These are phyloP conservation scores for Pseudogymnoascus pannorum DNA, from an alignment of 2,329 filamentous ascomycete genomes.

Conservation along the genomic window DNA sequence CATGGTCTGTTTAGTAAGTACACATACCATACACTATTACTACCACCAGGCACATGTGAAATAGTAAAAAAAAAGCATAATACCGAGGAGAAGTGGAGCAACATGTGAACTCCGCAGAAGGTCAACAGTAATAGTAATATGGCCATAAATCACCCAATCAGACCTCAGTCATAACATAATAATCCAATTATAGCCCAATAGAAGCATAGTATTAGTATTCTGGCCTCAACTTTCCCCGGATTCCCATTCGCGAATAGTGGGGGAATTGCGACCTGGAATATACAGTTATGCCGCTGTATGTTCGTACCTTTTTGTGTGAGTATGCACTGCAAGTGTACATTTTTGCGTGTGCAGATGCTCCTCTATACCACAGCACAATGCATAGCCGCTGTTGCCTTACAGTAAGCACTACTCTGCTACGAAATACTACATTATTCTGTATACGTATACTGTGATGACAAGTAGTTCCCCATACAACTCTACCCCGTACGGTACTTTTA, in stretches of 20 bases:
- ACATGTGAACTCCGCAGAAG: background rate
- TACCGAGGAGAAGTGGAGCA: background rate
- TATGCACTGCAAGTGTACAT: no score
- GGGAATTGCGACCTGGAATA: no score
- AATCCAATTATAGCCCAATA: background rate
- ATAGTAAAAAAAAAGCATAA: background rate
- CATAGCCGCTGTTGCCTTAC: no score
- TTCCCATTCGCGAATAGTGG: background rate
- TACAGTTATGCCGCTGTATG: no score
- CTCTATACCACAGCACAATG: background rate
- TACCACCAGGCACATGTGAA: background rate
- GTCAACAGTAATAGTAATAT: background rate
- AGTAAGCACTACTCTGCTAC: no score
- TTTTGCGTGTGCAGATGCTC: no score
- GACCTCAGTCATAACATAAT: background rate
- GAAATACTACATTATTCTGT: no score
- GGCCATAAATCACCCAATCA: background rate
- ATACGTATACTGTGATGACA: background rate
- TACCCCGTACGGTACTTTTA: slow-evolving; percentile 14
- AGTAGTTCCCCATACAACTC: slow-evolving; percentile 34
- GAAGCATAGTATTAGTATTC: background rate
- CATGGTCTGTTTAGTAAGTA: no score
- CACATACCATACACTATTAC: no score
- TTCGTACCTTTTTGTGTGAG: background rate
- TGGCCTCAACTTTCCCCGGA: background rate